These are phyloP conservation scores for Thymus quinquecostatus DNA, from an alignment of 257 asterid species.

Conservation along the genomic window DNA sequence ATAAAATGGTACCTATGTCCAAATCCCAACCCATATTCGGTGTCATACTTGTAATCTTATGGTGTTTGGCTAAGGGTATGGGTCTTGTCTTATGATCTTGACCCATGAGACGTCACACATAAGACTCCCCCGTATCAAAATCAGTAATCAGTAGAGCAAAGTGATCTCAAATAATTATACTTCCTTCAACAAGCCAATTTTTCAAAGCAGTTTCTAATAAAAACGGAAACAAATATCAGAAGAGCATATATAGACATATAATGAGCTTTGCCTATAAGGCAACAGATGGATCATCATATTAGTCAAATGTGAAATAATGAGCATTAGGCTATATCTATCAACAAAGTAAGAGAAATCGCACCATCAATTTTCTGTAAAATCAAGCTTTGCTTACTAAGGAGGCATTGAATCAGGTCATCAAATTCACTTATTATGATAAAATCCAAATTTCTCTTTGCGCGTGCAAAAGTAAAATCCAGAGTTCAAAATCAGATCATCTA, in stretches of 20 bases:
- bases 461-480: background rate
- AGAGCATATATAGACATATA: slow-evolving; percentile 4
- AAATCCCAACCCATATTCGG: too few species aligned
- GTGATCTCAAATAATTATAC: background rate
- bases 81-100: background rate
- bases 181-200: background rate
- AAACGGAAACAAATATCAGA: slow-evolving; percentile 10
- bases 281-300: slow-evolving; percentile 1
- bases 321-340: background rate
- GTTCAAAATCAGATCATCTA: slow-evolving; percentile 8
- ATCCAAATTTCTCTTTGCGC: background rate
- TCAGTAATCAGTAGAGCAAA: background rate
- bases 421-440: background rate
- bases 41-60: background rate
- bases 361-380: background rate
- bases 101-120: background rate
- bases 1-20: background rate
- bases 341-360: slow-evolving; percentile 6
- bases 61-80: background rate
- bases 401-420: background rate
- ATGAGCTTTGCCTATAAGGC: background rate
- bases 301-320: slow-evolving; percentile 17
- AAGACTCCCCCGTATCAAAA: background rate
- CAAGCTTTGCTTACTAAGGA: background rate
- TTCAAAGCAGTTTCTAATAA: background rate